A percentile compares a stretch with the other conserved stretches of the same genome.
Evolutionary conservation across 257 asterid species (phyloP).

Genomic region (Solanum bukasovii): DNA sequence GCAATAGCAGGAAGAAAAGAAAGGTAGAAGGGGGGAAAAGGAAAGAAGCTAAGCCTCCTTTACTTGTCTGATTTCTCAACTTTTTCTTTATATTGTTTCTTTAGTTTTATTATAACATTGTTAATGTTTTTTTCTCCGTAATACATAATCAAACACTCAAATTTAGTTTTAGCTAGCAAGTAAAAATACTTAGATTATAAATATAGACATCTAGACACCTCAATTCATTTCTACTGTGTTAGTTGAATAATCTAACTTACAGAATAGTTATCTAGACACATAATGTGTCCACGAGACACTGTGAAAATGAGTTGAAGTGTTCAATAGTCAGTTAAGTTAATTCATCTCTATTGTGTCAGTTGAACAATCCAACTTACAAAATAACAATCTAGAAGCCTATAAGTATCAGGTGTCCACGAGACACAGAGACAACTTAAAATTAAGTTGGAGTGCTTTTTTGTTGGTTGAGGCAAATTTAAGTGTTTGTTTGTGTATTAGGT

Average conservation of each 20-base stretch:
- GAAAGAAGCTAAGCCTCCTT: slow-evolving; percentile 24
- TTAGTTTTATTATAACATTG: background rate
- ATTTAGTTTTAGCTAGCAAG: background rate
- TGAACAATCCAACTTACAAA: background rate
- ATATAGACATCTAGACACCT: background rate
- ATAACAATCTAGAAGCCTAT: background rate
- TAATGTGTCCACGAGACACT: background rate
- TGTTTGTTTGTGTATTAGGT: background rate
- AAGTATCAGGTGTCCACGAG: background rate
- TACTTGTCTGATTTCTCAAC: slow-evolving; percentile 27
- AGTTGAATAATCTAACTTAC: no score
- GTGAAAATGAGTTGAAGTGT: background rate
- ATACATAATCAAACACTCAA: background rate
- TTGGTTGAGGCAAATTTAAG: background rate
- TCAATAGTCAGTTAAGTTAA: background rate
- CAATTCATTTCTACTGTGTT: rapidly evolving
- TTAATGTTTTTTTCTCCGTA: background rate
- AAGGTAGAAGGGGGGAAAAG: slow-evolving; percentile 18
- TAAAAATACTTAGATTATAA: background rate
- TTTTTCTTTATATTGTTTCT: slow-evolving; percentile 6
- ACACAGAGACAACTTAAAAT: background rate
- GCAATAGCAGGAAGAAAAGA: slow-evolving; percentile 60
- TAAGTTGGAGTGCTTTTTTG: background rate
- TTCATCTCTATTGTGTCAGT: background rate
- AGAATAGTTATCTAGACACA: background rate